A percentile compares a stretch with the other conserved stretches of the same genome.
phyloP scores from a whole-genome alignment of 768 basidiomycete species.

The Nidularia sp. region DNA sequence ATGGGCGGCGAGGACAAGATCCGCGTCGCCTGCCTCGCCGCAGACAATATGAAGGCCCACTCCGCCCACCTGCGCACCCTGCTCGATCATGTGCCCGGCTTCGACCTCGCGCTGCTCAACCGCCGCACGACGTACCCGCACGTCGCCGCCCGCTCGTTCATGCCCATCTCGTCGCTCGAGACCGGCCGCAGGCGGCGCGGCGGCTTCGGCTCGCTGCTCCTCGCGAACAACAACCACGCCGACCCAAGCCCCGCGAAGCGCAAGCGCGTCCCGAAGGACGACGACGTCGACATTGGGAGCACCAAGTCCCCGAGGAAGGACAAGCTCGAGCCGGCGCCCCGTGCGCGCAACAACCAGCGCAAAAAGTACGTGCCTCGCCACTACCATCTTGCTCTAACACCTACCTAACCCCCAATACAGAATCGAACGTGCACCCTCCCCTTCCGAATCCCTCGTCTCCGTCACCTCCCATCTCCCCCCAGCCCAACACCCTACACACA shows the following conservation, averaged over 20 bases:
- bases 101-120: conserved; percentile 52
- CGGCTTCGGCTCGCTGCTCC: conserved; percentile 50
- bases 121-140: conserved; percentile 74
- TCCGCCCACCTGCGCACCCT: conserved; percentile 57
- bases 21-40: conserved; percentile 86
- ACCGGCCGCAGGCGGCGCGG: conserved; percentile 60
- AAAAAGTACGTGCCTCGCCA: conserved; percentile 49
- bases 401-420: conserved; percentile 24
- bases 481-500: conserved; percentile 21
- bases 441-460: conserved; percentile 71
- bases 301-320: conserved; percentile 63
- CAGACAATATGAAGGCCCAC: conserved; percentile 78
- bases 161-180: conserved; percentile 59
- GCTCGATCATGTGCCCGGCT: conserved; percentile 58
- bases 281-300: conserved; percentile 49
- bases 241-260: conserved; percentile 67
- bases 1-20: conserved; percentile 98
- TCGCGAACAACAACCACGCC: conserved; percentile 29
- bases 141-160: conserved; percentile 63
- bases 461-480: conserved; percentile 60
- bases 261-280: conserved; percentile 56
- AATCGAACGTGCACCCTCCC: conserved; percentile 62
- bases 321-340: conserved; percentile 40
- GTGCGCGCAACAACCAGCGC: conserved; percentile 49
- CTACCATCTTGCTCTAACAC: background rate